Evolutionary conservation across 371 early-diverging fungal species (phyloP).

Genomic region (Mucor lusitanicus): DNA sequence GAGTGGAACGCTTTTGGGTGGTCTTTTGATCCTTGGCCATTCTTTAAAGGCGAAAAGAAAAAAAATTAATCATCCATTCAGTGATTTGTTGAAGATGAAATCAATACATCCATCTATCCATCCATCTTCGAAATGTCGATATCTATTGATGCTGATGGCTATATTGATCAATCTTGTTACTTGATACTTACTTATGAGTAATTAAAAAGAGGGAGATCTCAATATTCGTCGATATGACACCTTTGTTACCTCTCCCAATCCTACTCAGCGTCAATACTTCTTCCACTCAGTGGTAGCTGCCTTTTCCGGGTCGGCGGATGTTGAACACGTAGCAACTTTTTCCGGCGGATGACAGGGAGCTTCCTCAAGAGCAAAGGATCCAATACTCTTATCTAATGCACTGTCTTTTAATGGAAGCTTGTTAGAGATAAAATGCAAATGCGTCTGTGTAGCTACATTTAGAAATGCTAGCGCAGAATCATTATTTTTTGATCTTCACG

Average conservation of each 20-base stretch:
- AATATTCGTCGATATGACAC: neutral
- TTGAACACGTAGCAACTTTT: too few species aligned
- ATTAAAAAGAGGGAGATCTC: conserved; percentile 1
- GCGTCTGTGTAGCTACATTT: too few species aligned
- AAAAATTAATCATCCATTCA: neutral
- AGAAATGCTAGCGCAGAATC: too few species aligned
- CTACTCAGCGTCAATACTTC: neutral
- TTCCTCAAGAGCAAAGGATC: too few species aligned
- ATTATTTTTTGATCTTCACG: too few species aligned
- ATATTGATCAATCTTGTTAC: neutral
- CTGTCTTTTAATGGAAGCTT: too few species aligned
- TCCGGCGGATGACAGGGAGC: too few species aligned
- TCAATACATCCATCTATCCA: neutral
- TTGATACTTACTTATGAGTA: neutral
- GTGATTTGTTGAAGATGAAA: neutral
- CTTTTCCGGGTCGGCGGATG: neutral
- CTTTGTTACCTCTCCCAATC: neutral
- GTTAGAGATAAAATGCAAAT: too few species aligned
- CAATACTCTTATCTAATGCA: too few species aligned
- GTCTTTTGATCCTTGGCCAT: conserved; percentile 51
- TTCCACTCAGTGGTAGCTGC: neutral
- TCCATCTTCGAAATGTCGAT: neutral
- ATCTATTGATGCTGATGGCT: neutral
- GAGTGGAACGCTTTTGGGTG: conserved; percentile 65
- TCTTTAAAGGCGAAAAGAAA: neutral